Percentiles rank a stretch among this genome's conserved stretches.
These are phyloP conservation scores for Xylaria sp. DNA, from an alignment of 2,329 filamentous ascomycete genomes.

Conservation along the genomic window DNA sequence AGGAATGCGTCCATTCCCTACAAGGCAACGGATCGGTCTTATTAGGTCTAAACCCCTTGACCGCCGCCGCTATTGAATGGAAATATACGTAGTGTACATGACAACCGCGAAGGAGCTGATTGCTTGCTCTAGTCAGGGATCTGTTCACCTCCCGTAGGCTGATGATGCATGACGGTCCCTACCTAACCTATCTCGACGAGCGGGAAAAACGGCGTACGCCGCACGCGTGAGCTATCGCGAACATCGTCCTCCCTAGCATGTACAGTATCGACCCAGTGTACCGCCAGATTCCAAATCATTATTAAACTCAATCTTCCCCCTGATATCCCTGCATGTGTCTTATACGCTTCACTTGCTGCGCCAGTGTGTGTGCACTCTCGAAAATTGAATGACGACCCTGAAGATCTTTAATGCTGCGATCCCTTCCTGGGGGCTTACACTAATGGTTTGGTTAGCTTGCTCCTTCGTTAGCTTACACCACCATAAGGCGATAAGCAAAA, in stretches of 20 bases:
- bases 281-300: conserved; percentile 20
- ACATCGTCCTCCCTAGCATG: not conserved
- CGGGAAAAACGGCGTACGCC: conserved; percentile 17
- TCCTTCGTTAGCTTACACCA: not conserved
- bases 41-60: conserved; percentile 18
- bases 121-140: conserved; percentile 27
- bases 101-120: conserved; percentile 28
- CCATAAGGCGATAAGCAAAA: not conserved
- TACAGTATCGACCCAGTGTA: not conserved
- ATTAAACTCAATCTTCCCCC: not conserved
- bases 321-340: not conserved
- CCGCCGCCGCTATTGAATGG: conserved; percentile 16
- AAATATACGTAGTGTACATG: conserved; percentile 25
- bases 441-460: not conserved
- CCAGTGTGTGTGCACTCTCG: not conserved
- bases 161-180: conserved; percentile 33
- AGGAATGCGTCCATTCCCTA: conserved; percentile 19
- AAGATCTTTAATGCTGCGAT: conserved; percentile 6
- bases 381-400: not conserved
- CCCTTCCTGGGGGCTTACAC: conserved; percentile 13
- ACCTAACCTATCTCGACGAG: conserved; percentile 13
- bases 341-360: not conserved
- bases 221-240: conserved; percentile 9
- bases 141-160: conserved; percentile 29
- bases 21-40: conserved; percentile 23